phyloP scores from a whole-genome alignment of 768 basidiomycete genomes.

The Kondoa subrosea region DNA sequence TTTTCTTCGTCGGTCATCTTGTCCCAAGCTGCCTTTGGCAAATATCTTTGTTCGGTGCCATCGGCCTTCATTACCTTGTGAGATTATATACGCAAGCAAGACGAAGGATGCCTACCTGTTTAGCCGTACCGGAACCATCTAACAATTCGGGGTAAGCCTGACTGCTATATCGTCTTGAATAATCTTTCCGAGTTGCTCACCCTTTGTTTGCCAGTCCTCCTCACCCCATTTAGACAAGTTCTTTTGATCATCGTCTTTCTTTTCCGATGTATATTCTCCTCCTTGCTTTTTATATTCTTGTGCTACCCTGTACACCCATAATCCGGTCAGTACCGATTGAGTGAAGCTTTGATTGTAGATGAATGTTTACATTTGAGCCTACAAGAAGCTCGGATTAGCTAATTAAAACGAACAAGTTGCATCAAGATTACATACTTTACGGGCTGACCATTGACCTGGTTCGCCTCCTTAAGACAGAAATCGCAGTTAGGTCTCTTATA shows the following conservation, averaged over 20 bases:
- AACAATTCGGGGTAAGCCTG: no score
- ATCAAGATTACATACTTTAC: no score
- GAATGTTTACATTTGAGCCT: no score
- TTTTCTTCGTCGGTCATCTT: conserved; percentile 16
- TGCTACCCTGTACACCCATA: conserved; percentile 10
- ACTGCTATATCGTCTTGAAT: no score
- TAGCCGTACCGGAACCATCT: neutral
- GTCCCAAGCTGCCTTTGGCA: conserved; percentile 17
- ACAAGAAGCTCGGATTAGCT: no score
- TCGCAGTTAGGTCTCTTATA: no score
- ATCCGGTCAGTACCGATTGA: conserved; percentile 8
- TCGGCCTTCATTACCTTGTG: conserved; percentile 11
- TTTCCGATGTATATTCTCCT: conserved; percentile 15
- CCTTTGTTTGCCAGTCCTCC: conserved; percentile 18
- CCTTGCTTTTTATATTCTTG: conserved; percentile 16
- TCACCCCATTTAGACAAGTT: conserved; percentile 13
- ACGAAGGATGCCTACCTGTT: neutral
- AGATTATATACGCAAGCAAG: neutral
- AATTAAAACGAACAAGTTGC: no score
- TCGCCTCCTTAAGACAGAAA: no score
- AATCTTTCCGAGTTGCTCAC: no score
- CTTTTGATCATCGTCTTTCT: conserved; percentile 15
- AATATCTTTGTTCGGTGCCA: conserved; percentile 14
- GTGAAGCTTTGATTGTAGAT: neutral
- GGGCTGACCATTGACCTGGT: no score